A percentile compares a stretch with the other conserved stretches of the same genome.
Conservation (phyloP, 139 green algal genomes). For the Chlorella sorokiniana region DNA sequence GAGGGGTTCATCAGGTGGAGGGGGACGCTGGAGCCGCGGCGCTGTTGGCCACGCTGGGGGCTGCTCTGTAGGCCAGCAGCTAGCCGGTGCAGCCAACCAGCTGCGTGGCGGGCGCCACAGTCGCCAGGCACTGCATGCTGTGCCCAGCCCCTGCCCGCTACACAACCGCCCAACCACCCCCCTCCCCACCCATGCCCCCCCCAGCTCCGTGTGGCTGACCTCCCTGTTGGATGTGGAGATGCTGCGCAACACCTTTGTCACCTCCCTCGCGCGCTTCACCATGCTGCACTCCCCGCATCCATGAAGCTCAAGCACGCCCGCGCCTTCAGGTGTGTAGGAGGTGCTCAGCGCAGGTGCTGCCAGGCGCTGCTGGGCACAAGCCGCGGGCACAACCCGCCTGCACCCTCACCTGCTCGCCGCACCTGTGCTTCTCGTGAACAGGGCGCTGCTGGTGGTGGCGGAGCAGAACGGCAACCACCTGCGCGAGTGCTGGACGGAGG, state of each 20-base stretch:
- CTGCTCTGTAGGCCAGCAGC: too few species aligned
- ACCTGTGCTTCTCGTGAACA: constrained; percentile 23
- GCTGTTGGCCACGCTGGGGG: too few species aligned
- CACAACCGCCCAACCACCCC: not conserved
- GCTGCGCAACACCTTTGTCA: constrained; percentile 88
- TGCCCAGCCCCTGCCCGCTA: too few species aligned
- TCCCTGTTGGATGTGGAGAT: constrained; percentile 81
- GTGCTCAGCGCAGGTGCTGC: not conserved
- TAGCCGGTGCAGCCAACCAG: too few species aligned
- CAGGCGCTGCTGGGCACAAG: too few species aligned
- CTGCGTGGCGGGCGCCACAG: too few species aligned
- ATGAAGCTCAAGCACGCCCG: constrained; percentile 89
- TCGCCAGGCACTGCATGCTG: too few species aligned
- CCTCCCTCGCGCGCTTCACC: constrained; percentile 59
- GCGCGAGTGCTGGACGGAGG: constrained; percentile 82
- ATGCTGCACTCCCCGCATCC: constrained; percentile 68
- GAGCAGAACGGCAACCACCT: constrained; percentile 79
- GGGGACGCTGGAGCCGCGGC: too few species aligned
- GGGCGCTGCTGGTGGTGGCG: constrained; percentile 75
- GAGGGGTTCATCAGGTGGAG: constrained; percentile 58
- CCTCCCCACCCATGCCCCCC: not conserved
- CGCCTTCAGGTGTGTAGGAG: constrained; percentile 58
- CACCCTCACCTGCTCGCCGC: not conserved
- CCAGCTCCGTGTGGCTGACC: constrained; percentile 65
- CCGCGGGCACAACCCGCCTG: not conserved